These are phyloP conservation scores for Xylariaceae sp. DNA, from an alignment of 2,329 filamentous ascomycete species.

Conservation along the genomic window DNA sequence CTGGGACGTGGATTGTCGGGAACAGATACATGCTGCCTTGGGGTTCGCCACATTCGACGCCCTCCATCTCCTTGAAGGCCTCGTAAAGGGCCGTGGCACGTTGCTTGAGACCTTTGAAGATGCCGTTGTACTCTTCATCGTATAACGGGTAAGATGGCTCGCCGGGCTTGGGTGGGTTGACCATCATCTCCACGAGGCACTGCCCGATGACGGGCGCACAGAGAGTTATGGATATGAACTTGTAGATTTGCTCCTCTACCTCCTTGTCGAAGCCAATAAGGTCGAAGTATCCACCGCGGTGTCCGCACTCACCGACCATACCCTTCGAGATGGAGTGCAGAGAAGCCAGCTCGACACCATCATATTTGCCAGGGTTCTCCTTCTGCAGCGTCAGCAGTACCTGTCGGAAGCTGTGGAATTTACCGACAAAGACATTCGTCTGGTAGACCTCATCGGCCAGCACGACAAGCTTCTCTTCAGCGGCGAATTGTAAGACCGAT, in stretches of 20 bases:
- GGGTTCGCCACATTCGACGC: conserved; percentile 81
- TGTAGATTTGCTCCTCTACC: conserved; percentile 93
- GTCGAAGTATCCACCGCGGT: conserved; percentile 97
- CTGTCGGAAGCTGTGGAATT: conserved; percentile 95
- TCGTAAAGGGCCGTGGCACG: conserved; percentile 82
- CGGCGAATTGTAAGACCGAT: conserved; percentile 79
- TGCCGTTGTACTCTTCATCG: conserved; percentile 74
- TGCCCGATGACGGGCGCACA: conserved; percentile 94
- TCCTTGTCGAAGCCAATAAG: conserved; percentile 79
- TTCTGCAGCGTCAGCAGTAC: conserved; percentile 76
- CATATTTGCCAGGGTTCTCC: conserved; percentile 68
- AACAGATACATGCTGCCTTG: conserved; percentile 99
- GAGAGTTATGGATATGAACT: conserved; percentile 95
- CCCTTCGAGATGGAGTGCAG: conserved; percentile 95
- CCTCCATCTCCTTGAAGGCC: conserved; percentile 92
- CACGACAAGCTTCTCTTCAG: conserved; percentile 77
- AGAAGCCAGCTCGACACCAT: conserved; percentile 81
- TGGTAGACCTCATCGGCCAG: conserved; percentile 98
- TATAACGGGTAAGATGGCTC: conserved; percentile 82
- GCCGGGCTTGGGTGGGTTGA: conserved; percentile 82
- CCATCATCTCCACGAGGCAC: conserved; percentile 95
- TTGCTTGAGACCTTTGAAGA: conserved; percentile 70
- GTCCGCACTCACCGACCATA: conserved; percentile 97
- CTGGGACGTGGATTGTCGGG: conserved; percentile 78
- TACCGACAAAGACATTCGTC: conserved; percentile 92